Percentiles rank a stretch among this genome's conserved stretches.
These are phyloP conservation scores for Plasmodium gaboni DNA, from an alignment of 169 alveolate species.

Conservation along the genomic window DNA sequence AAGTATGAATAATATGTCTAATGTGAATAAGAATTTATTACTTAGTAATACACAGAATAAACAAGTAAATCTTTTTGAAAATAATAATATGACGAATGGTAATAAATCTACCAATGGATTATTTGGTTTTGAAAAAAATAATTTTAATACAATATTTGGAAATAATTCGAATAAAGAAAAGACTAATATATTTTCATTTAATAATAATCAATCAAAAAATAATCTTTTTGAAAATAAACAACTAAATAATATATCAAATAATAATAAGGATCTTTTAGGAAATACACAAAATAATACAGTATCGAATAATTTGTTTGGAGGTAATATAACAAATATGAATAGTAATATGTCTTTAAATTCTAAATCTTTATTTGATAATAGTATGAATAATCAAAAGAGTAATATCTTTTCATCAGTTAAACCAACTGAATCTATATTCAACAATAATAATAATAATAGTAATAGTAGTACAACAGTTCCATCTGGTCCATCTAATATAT, in stretches of 20 bases:
- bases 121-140: slow-evolving; percentile 7
- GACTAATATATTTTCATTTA: slow-evolving; percentile 14
- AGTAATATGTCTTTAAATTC: slow-evolving; percentile 11
- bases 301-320: background rate
- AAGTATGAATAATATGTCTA: background rate
- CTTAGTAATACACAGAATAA: slow-evolving; percentile 9
- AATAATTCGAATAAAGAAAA: slow-evolving; percentile 5
- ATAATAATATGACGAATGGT: slow-evolving; percentile 5
- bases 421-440: slow-evolving; percentile 18
- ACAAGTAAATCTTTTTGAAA: slow-evolving; percentile 4
- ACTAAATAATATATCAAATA: background rate
- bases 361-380: slow-evolving; percentile 20
- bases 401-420: slow-evolving; percentile 32
- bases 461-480: background rate
- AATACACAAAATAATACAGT: background rate
- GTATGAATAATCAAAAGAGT: slow-evolving; percentile 15
- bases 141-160: slow-evolving; percentile 27
- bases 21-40: slow-evolving; percentile 4
- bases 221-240: slow-evolving; percentile 29
- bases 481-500: slow-evolving; percentile 14
- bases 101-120: slow-evolving; percentile 6
- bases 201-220: background rate
- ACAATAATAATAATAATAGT: background rate
- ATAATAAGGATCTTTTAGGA: slow-evolving; percentile 1
- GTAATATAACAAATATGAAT: background rate